Evolutionary conservation across 2,329 filamentous ascomycete species (phyloP).

Genomic region (Ophiognomonia clavigignenti-juglandacearum): DNA sequence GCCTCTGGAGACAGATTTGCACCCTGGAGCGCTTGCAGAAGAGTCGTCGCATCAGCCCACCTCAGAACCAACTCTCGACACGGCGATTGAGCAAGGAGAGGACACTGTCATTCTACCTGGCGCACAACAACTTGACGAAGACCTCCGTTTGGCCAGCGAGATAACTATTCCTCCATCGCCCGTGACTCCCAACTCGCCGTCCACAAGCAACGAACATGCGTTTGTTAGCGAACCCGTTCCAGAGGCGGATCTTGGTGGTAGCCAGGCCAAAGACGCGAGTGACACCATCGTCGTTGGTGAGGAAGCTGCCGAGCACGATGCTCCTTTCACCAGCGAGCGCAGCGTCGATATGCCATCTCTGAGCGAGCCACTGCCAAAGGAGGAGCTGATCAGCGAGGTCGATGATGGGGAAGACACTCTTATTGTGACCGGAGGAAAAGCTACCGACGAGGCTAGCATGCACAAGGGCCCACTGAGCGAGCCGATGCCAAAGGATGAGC

Average conservation of each 20-base stretch:
- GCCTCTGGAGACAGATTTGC: no score
- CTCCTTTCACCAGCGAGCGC: slow-evolving; percentile 8
- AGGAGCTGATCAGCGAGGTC: neutral
- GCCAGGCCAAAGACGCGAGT: neutral
- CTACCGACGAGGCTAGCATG: neutral
- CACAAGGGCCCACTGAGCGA: no score
- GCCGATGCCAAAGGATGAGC: no score
- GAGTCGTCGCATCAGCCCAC: neutral
- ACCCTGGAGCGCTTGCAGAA: neutral
- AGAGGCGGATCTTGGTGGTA: neutral
- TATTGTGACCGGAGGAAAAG: neutral
- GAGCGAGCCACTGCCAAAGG: neutral
- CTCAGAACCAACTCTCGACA: neutral
- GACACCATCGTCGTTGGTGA: neutral
- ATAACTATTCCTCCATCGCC: neutral
- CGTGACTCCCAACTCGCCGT: neutral
- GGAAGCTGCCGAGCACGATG: slow-evolving; percentile 4
- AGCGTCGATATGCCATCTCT: neutral
- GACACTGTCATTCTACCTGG: slow-evolving; percentile 1
- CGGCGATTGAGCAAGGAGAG: neutral
- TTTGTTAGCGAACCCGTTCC: neutral
- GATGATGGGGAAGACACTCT: neutral
- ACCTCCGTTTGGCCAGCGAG: neutral
- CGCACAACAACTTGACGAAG: neutral
- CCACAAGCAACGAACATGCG: neutral